These are phyloP conservation scores for Tillandsia leiboldiana DNA, from an alignment of 176 grass and related monocot species.

Conservation along the genomic window DNA sequence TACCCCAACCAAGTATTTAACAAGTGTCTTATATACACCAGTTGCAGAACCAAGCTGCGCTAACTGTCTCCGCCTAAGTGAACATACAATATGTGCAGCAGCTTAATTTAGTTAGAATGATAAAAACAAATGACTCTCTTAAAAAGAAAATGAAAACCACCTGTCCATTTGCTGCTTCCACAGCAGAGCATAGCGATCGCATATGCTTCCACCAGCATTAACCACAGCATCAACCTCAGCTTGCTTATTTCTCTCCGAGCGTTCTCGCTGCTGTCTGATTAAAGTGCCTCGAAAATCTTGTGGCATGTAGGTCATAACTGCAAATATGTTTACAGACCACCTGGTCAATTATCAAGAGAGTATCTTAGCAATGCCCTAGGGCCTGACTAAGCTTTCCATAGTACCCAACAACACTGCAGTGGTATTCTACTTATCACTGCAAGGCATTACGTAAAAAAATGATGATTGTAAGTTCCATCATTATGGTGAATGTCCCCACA, in stretches of 20 bases:
- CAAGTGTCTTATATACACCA: slow-evolving; percentile 98
- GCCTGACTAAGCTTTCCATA: background rate
- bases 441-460: background rate
- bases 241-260: slow-evolving; percentile 94
- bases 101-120: background rate
- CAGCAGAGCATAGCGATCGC: slow-evolving; percentile 60
- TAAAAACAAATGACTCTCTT: background rate
- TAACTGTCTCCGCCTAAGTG: slow-evolving; percentile 73
- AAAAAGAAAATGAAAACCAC: slow-evolving; percentile 22
- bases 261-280: slow-evolving; percentile 85
- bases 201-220: slow-evolving; percentile 70
- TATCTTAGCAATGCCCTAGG: slow-evolving; percentile 4
- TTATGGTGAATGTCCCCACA: background rate
- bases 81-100: background rate
- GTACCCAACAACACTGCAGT: slow-evolving; percentile 12
- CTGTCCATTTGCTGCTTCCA: slow-evolving; percentile 99
- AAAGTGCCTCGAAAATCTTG: slow-evolving; percentile 90
- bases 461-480: background rate
- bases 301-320: slow-evolving; percentile 99
- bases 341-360: slow-evolving; percentile 20
- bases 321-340: slow-evolving; percentile 38
- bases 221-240: slow-evolving; percentile 73
- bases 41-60: slow-evolving; percentile 87
- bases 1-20: slow-evolving; percentile 97
- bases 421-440: background rate